Base-by-base conservation (phyloP, 129 eudicot species). In the Lonicera japonica region DNA sequence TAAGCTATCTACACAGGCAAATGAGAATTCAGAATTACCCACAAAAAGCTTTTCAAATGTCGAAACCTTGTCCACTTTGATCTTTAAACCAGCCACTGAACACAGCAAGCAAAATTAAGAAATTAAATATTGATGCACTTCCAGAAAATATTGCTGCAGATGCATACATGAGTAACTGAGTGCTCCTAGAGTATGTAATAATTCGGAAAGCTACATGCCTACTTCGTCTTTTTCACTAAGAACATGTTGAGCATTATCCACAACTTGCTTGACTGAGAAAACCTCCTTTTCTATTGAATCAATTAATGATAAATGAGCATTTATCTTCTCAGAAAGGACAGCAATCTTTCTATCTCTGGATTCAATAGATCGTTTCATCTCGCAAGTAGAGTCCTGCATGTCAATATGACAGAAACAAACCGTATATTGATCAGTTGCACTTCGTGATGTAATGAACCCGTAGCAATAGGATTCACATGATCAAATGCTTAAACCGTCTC, bases 361-460 rank as follows among this genome's bases (percentile, higher is more conserved):
- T 59, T 79, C 84, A 73, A 85, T 79, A 12, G 85, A 64, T 60
- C 77, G 69, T 73, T 65, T 85, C 94, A 81, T 72, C 66, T 73
- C 85, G 54, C 73, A 79, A 34, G 82, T 70, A 17, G 88, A 85
- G 53, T 81, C 88, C 94, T 85, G 76, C 62, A 74, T 52, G 36
- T 61, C 23, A 60, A 61, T 18, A 24, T 10, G 12, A 39, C 0
- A 18, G 55, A 36, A 76, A 21, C 61, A 23, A 45, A 68, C 17
- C 0, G 40, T 3, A 4, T 18, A 24, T 72, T 23, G 52, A 8
- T 63, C 5, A 39, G 4, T 46, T 8, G 14, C 0, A 50, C 8
- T 60, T n/a, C 4, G 8, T 14, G 40, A 14, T 14, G 3, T 34
- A 10, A 38, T 1, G 25, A 20, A 50, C 39, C 54, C 60, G 11